Conservation (phyloP, 2,329 filamentous ascomycete species). For the Sclerotinia spermophila region DNA sequence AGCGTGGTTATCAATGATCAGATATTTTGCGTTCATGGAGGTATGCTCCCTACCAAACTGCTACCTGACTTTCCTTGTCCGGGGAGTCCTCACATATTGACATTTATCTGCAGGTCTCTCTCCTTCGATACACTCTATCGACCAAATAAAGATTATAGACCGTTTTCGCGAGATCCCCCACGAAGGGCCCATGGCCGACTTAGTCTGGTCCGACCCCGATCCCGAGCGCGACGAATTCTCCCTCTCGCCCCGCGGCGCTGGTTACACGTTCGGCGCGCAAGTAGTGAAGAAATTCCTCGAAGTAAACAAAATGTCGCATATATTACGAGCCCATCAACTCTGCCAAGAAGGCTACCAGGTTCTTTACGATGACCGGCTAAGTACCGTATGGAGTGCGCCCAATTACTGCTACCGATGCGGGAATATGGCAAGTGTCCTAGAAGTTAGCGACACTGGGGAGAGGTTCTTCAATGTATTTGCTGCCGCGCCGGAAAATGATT, state of each 20-base stretch:
- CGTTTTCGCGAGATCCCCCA: conserved; percentile 98
- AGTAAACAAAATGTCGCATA: conserved; percentile 97
- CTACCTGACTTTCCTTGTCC: conserved; percentile 21
- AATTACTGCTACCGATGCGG: conserved; percentile 84
- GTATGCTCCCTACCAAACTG: conserved; percentile 41
- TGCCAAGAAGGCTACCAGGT: conserved; percentile 98
- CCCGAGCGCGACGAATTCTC: conserved; percentile 97
- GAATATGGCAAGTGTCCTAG: conserved; percentile 94
- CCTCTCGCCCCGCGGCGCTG: conserved; percentile 85
- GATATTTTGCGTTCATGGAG: conserved; percentile 98
- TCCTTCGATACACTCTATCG: conserved; percentile 92
- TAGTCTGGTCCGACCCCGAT: conserved; percentile 98
- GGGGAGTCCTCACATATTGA: conserved; percentile 13
- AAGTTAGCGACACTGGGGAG: conserved; percentile 90
- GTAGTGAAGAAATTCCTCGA: conserved; percentile 98
- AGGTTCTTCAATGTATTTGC: conserved; percentile 98
- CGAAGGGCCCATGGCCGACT: conserved; percentile 98
- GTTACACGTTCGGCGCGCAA: conserved; percentile 96
- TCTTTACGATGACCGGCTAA: conserved; percentile 88
- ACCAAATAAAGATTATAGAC: conserved; percentile 99
- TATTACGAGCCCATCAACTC: conserved; percentile 93
- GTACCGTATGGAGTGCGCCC: conserved; percentile 96
- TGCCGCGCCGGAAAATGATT: conserved; percentile 91
- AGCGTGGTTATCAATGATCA: conserved; percentile 98
- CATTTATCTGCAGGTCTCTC: conserved; percentile 58